Evolutionary conservation across 164 flowering plant species (phyloP), one percentile per base, ranked within the genome.

Genomic region (Aristolochia contorta): DNA sequence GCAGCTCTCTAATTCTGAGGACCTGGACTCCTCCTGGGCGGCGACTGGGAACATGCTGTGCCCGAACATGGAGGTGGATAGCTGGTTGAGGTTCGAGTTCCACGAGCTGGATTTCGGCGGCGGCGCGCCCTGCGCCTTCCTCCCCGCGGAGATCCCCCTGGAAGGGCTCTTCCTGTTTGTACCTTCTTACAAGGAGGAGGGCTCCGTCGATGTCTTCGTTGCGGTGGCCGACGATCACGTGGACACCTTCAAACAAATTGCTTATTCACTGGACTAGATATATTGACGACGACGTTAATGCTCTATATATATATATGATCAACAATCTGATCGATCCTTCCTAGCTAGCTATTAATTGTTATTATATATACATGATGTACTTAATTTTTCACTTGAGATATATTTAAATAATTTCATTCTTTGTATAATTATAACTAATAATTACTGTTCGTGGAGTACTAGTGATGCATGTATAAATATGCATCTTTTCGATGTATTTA

Each of bases 11-110:
- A n/a, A n/a, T n/a, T n/a, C n/a, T n/a, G n/a, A n/a, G n/a, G n/a
- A n/a, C n/a, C n/a, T n/a, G n/a, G n/a, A 48, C 16, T 33, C 20
- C 13, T 13, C 54, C 1, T 47, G 50, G 0, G 53, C 63, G 10
- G 32, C 0, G 56, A 21, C 18, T 0, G 58, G 54, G 2, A 32
- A 58, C 18, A 20, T 47, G 8, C 49, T 50, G 15, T 59, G 46
- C 22, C 72, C 65, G 1, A 56, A 64, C 24, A 2, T 65, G 37
- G 61, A 69, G 12, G 68, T 69, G 1, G 62, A 69, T 16, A 69
- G 65, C 45, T 69, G 62, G 68, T 18, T 65, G 47, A 49, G 65
- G 21, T 69, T 67, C 49, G 56, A 46, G 12, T 60, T 69, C 25
- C 33, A 48, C 20, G 62, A 56, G 3, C 51, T 65, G 3, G 68